phyloP scores from a whole-genome alignment of 129 eudicot genomes.

The Solidago caesia region DNA sequence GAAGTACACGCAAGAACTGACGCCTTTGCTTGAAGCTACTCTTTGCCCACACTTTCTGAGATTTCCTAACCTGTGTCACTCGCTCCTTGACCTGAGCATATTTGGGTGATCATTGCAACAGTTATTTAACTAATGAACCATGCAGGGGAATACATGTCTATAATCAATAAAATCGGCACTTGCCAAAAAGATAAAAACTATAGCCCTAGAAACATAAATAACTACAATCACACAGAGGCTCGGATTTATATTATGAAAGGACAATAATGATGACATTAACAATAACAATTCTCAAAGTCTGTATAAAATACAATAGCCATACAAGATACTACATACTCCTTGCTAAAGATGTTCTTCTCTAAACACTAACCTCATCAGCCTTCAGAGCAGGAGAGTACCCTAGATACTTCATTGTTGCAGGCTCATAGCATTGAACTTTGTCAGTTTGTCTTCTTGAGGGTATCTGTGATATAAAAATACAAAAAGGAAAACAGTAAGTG shows the following conservation, averaged over 20 bases:
- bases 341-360: slow-evolving; percentile 5
- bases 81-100: slow-evolving; percentile 79
- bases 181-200: background rate
- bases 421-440: slow-evolving; percentile 98
- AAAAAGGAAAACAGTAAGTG: slow-evolving; percentile 2
- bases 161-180: slow-evolving; percentile 5
- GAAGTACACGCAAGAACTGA: slow-evolving; percentile 86
- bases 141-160: slow-evolving; percentile 19
- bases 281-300: slow-evolving; percentile 14
- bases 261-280: slow-evolving; percentile 8
- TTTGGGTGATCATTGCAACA: slow-evolving; percentile 11
- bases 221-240: slow-evolving; percentile 7
- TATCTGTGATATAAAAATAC: slow-evolving; percentile 45
- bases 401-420: slow-evolving; percentile 97
- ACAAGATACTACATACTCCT: background rate
- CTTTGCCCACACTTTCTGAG: slow-evolving; percentile 86
- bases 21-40: slow-evolving; percentile 99
- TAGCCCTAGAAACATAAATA: slow-evolving; percentile 4
- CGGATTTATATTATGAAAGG: slow-evolving; percentile 11
- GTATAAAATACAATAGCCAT: slow-evolving; percentile 2
- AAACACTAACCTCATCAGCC: slow-evolving; percentile 75
- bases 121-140: slow-evolving; percentile 11
- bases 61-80: slow-evolving; percentile 88
- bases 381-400: slow-evolving; percentile 81
- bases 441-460: slow-evolving; percentile 95